Base-by-base conservation (phyloP, 306 rosid genomes). In the Malus sylvestris region DNA sequence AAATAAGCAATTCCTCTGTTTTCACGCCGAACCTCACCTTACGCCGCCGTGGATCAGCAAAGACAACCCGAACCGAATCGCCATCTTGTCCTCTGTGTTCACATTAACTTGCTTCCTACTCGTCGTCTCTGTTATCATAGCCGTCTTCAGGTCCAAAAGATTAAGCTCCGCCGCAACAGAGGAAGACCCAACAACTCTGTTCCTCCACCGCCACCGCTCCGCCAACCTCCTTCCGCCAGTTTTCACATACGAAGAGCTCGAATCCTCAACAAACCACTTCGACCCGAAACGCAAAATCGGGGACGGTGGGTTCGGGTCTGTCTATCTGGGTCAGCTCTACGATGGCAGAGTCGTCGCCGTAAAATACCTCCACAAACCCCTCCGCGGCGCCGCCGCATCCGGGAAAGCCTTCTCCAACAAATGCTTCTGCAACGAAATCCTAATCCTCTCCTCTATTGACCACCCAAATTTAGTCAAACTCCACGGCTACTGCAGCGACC, bases 231-330 rank as follows among this genome's bases (percentile, higher is more conserved):
- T 92, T 19, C 99, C 99, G 2, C 99, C 97, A 1, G 96, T 88
- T 0, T 92, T 90, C 86, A 70, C 97, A 73, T 95, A 81, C 83
- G 99, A 95, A 6, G 97, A 95, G 76, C 67, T 95, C 0, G 88
- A 86, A 51, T 6, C 76, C 18, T 87, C 99, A 2, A 92, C 99
- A 3, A 89, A 95, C 81, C 62, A 78, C 30, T 95, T 95, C 75
- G 96, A 95, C 74, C 84, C 80, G 1, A 95, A 90, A 70, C 83
- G 97, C n/a, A 95, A 92, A 84, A 86, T 95, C 51, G 99, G 99
- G 29, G 97, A 91, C 49, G 99, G 99, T 10, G 99, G 99, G 16
- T 95, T 95, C 70, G 99, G 99, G 7, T 88, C 99, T 0, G 99
- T 95, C 16, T 95, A 67, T 67, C 78, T 95, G 53, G 99, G 92